phyloP scores from a whole-genome alignment of 1,284 basidiomycete species.

The Sporisorium iseilematis-ciliati region DNA sequence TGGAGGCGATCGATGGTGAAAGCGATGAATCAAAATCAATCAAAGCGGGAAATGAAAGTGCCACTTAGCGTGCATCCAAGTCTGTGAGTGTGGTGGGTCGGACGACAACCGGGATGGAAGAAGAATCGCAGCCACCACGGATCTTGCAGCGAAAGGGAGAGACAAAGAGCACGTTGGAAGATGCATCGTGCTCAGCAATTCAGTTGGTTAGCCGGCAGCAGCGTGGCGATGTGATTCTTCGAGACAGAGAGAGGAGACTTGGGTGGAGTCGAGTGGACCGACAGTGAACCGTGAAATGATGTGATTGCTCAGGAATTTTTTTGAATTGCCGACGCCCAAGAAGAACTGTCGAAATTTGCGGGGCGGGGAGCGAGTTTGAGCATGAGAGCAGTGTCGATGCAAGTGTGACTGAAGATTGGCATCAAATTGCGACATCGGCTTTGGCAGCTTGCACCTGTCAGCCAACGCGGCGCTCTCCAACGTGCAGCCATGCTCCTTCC shows the following conservation, averaged over 20 bases:
- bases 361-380: not conserved
- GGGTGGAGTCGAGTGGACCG: not conserved
- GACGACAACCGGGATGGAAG: too few relatives aligned
- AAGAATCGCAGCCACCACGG: too few relatives aligned
- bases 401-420: slow-evolving; percentile 38
- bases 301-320: not conserved
- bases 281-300: not conserved
- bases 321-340: not conserved
- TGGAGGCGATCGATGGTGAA: too few relatives aligned
- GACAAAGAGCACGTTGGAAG: too few relatives aligned
- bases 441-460: slow-evolving; percentile 27
- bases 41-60: too few relatives aligned
- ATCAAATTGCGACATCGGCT: slow-evolving; percentile 42
- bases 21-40: too few relatives aligned
- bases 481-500: not conserved
- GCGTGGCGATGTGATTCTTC: not conserved
- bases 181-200: too few relatives aligned
- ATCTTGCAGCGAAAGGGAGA: too few relatives aligned
- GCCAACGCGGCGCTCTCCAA: slow-evolving; percentile 1
- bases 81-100: too few relatives aligned
- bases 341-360: slow-evolving; percentile 11
- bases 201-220: not conserved
- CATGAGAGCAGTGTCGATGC: slow-evolving; percentile 12
- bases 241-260: not conserved
- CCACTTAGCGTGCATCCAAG: too few relatives aligned